These are phyloP conservation scores for Zymoseptoria ardabiliae DNA, from an alignment of 2,329 filamentous ascomycete genomes.

Conservation along the genomic window DNA sequence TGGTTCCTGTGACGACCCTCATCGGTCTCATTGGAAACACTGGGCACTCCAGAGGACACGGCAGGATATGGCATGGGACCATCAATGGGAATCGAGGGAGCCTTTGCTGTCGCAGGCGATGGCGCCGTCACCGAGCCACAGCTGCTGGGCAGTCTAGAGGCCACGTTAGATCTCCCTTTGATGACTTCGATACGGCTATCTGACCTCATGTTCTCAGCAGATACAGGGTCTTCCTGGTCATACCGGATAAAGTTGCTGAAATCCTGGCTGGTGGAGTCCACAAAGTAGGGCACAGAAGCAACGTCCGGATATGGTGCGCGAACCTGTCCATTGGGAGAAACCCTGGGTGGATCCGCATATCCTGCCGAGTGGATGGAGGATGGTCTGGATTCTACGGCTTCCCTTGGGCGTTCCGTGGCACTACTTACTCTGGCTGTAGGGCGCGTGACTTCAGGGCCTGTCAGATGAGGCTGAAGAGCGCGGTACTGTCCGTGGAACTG, in stretches of 20 bases:
- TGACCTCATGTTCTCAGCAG: slow-evolving; percentile 20
- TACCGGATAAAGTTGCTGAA: slow-evolving; percentile 25
- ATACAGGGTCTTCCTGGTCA: slow-evolving; percentile 21
- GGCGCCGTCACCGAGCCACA: slow-evolving; percentile 4
- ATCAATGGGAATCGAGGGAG: slow-evolving; percentile 2
- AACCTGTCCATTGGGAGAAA: slow-evolving; percentile 6
- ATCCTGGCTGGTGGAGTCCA: slow-evolving; percentile 15
- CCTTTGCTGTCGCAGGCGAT: slow-evolving; percentile 4
- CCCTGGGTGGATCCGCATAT: background rate
- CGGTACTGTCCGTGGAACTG: slow-evolving; percentile 8
- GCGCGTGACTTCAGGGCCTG: slow-evolving; percentile 3
- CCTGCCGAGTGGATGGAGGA: background rate
- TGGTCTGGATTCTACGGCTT: background rate
- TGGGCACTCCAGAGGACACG: slow-evolving; percentile 8
- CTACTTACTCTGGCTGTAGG: slow-evolving; percentile 15
- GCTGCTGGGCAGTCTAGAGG: slow-evolving; percentile 11
- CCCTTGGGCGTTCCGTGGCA: slow-evolving; percentile 1
- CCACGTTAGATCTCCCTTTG: slow-evolving; percentile 11
- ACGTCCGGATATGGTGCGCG: background rate
- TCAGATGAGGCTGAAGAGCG: slow-evolving; percentile 6
- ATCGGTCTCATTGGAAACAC: slow-evolving; percentile 19
- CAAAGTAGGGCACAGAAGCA: slow-evolving; percentile 1
- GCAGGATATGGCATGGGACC: slow-evolving; percentile 5
- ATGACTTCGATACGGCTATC: slow-evolving; percentile 1
- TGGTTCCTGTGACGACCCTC: slow-evolving; percentile 44